Conservation (phyloP, 345 rosid species). For the Tarenaya hassleriana region DNA sequence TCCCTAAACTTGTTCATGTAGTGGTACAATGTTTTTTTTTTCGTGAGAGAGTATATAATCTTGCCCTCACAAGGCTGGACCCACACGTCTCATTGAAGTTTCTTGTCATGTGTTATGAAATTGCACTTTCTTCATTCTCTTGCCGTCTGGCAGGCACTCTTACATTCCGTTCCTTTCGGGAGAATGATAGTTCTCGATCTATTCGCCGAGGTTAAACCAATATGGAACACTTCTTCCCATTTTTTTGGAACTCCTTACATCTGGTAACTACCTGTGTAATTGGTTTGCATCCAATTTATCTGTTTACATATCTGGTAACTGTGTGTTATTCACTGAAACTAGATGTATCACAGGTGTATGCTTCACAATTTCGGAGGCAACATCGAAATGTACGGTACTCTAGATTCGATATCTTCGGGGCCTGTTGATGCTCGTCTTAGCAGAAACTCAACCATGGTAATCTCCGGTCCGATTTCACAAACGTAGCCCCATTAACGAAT, state of each 20-base stretch:
- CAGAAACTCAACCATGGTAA: slow-evolving; percentile 87
- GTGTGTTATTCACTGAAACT: no score
- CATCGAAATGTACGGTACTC: slow-evolving; percentile 79
- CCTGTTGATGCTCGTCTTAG: slow-evolving; percentile 75
- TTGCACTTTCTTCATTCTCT: slow-evolving; percentile 2
- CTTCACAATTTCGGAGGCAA: slow-evolving; percentile 95
- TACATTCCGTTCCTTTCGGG: slow-evolving; percentile 84
- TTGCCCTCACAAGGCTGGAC: no score
- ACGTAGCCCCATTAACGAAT: no score
- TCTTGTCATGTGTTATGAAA: neutral
- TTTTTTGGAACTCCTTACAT: slow-evolving; percentile 88
- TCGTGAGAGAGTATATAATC: no score
- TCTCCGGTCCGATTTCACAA: slow-evolving; percentile 8
- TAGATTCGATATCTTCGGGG: slow-evolving; percentile 78
- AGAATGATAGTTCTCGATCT: slow-evolving; percentile 93
- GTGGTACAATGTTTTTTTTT: neutral
- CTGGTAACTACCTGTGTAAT: no score
- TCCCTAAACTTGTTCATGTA: slow-evolving; percentile 4
- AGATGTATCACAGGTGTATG: slow-evolving; percentile 60
- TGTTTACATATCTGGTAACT: no score
- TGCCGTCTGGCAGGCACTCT: slow-evolving; percentile 69
- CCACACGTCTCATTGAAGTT: no score
- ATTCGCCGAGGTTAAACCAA: slow-evolving; percentile 85
- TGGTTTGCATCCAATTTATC: no score
- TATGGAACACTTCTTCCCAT: slow-evolving; percentile 81